Evolutionary conservation across 352 stramenopile genomes (phyloP), one percentile per base, ranked within the genome.

Genomic region (Globisporangium recalcitrans): DNA sequence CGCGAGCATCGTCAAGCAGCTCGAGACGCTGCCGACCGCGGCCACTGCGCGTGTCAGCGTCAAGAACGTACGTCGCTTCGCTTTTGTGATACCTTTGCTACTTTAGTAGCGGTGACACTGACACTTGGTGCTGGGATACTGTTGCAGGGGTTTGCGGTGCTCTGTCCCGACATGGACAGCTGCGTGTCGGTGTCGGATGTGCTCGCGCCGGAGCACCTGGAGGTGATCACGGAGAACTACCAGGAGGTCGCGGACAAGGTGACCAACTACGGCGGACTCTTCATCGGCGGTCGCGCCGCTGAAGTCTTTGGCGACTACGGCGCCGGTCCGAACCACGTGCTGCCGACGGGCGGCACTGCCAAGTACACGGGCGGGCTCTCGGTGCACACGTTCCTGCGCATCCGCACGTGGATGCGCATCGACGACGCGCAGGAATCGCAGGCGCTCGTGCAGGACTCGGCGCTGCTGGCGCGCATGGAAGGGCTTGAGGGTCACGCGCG

Each of bases 401-500:
- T 99, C 53, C 84, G 96, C 52, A 99, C 97, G 47, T 99, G 96
- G 95, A 98, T 99, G 95, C 87, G 96, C 64, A 98, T 99, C 54
- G 95, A 99, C 70, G 81, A 98, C 49, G 78, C 81, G 14, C 42
- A 83, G 58, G 78, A 65, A 32, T 91, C 87, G 32, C 85, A 95
- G 70, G 52, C 81, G 31, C 89, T 98, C 59, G 92, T 98, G 9
- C 70, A 96, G 62, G 97, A 99, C 78, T 95, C 89, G 46, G 90
- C 98, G 14, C 73, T 91, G 58, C 90, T 99, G 65, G 97, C 97
- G 49, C 82, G 96, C 29, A 91, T 94, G 76, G 85, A 94, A 72
- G 85, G 85, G 19, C 76, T 94, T 2, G 85, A 94, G 52, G 85
- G 85, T 44, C 85, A 94, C 75, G 85, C 85, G 46, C 85, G 85